Conservation (phyloP, 2,329 filamentous ascomycete species). For the Juglanconis oblonga region DNA sequence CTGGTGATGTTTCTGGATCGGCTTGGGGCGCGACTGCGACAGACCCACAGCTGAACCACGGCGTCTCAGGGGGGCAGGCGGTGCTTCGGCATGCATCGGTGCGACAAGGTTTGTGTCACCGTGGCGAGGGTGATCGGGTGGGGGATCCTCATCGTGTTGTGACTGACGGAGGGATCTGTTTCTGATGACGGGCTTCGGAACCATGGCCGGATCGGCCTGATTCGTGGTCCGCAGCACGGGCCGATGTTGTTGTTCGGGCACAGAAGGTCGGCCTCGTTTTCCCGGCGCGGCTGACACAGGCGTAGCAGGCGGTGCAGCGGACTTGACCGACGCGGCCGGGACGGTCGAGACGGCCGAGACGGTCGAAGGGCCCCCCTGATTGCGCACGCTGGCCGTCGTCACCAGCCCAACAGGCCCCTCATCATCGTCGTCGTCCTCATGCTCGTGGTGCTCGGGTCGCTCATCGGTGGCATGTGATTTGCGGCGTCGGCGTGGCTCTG, state of each 20-base stretch:
- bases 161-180: conserved; percentile 5
- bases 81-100: conserved; percentile 4
- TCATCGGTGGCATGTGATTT: conserved; percentile 18
- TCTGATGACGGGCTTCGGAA: conserved; percentile 8
- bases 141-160: not conserved
- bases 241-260: conserved; percentile 10
- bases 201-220: conserved; percentile 9
- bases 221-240: conserved; percentile 17
- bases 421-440: not conserved
- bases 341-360: too few relatives aligned
- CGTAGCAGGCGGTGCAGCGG: not conserved
- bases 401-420: too few relatives aligned
- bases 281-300: conserved; percentile 2
- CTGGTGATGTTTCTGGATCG: conserved; percentile 6
- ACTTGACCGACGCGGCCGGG: not conserved
- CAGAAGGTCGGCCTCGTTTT: not conserved
- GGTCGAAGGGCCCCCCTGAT: too few relatives aligned
- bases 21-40: conserved; percentile 1
- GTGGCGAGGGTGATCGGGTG: not conserved
- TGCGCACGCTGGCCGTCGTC: not conserved
- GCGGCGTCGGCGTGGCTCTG: conserved; percentile 26
- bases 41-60: conserved; percentile 11
- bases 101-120: not conserved
- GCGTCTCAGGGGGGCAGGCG: not conserved
- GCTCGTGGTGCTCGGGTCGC: not conserved